Percentiles rank a stretch among this genome's conserved stretches.
Conservation (phyloP, 2,329 filamentous ascomycete species). For the Blastomyces parvus region DNA sequence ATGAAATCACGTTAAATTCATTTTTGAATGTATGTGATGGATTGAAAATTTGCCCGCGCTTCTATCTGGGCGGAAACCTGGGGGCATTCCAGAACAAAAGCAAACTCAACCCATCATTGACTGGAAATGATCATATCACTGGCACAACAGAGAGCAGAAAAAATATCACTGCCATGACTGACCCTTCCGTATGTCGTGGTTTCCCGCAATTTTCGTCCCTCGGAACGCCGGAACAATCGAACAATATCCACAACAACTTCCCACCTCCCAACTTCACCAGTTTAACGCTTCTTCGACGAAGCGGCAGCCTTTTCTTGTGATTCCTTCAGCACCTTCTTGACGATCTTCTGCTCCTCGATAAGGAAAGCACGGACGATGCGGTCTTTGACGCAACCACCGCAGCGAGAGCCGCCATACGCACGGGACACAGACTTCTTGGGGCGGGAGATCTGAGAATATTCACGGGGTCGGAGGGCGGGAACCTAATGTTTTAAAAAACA, state of each 20-base stretch:
- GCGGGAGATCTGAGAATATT: slow-evolving; percentile 94
- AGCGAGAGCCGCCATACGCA: slow-evolving; percentile 96
- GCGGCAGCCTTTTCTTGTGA: slow-evolving; percentile 58
- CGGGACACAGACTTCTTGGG: slow-evolving; percentile 99
- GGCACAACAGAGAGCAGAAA: background rate
- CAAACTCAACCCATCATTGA: slow-evolving; percentile 3
- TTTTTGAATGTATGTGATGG: slow-evolving; percentile 6
- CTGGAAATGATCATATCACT: slow-evolving; percentile 6
- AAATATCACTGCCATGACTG: slow-evolving; percentile 7
- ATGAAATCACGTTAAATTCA: slow-evolving; percentile 8
- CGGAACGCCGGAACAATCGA: slow-evolving; percentile 15
- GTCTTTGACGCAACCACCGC: slow-evolving; percentile 97
- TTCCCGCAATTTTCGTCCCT: slow-evolving; percentile 9
- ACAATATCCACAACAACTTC: slow-evolving; percentile 10
- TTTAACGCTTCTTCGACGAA: slow-evolving; percentile 35
- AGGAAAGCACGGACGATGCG: slow-evolving; percentile 96
- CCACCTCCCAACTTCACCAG: slow-evolving; percentile 11
- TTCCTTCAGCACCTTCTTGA: slow-evolving; percentile 99
- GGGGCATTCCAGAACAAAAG: slow-evolving; percentile 3
- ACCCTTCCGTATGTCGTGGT: slow-evolving; percentile 11
- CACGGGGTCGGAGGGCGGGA: slow-evolving; percentile 93
- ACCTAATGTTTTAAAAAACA: slow-evolving; percentile 44
- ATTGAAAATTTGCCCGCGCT: slow-evolving; percentile 5
- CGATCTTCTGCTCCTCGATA: slow-evolving; percentile 99
- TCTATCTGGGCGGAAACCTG: slow-evolving; percentile 7